Base-by-base conservation (phyloP, 2,329 filamentous ascomycete species). In the Dothiorella sarmentorum region DNA sequence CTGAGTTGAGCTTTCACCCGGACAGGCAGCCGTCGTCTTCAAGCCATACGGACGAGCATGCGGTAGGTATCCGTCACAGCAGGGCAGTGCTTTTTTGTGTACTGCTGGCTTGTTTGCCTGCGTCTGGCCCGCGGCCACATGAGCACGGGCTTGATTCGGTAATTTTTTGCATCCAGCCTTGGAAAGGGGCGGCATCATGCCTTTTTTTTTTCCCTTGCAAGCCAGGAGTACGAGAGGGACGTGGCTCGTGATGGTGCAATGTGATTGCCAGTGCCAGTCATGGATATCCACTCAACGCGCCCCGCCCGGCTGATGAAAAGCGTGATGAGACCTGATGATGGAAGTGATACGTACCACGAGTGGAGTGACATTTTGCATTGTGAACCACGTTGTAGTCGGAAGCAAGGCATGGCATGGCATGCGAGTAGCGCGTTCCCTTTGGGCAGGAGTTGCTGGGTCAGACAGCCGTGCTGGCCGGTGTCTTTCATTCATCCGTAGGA, bases 171-270 rank as follows among this genome's bases (percentile, higher is more conserved):
- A n/a, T 22, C 4, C 33, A 10, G 49, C 22, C 49, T 53, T 53
- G 33, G 33, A 53, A 53, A 53, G 49, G 49, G 49, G 35, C 24
- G 47, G 35, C 35, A 53, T 53, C n/a, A n/a, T 53, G 35, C n/a
- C n/a, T n/a, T n/a, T n/a, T n/a, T n/a, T n/a, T n/a, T 53, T 27
- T 20, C 31, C 33, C 22, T 53, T 40, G 49, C 22, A 40, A 29
- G 47, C 49, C 49, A 53, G 49, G 49, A 38, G 35, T 24, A 17
- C 35, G 18, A 15, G 10, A 20, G 15, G 43, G 20, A 38, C 9
- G 17, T 9, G 7, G 24, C 49, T 38, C 17, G 33, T 53, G 49
- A 31, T 53, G 15, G 49, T 38, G n/a, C 4, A 27, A 15, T 6
- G 22, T 27, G 49, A 53, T 27, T 9, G 10, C 17, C 29, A 29